phyloP scores from a whole-genome alignment of 192 early-diverging fungal species.

The Backusella tarrabulga region DNA sequence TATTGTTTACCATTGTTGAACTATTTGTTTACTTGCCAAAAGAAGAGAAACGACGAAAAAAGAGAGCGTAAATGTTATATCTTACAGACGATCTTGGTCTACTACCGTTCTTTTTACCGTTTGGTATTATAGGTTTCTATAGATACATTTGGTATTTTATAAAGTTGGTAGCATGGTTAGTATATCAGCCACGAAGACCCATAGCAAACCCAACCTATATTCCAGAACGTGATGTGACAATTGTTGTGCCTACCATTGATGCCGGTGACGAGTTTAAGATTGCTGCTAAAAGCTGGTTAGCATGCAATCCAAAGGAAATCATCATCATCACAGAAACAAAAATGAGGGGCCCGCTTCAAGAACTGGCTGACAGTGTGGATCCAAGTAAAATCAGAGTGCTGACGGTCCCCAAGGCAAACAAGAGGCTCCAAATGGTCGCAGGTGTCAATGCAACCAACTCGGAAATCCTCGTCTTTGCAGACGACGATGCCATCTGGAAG shows the following conservation, averaged over 20 bases:
- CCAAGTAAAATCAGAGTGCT: slow-evolving; percentile 52
- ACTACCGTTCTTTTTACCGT: slow-evolving; percentile 65
- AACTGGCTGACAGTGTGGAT: slow-evolving; percentile 58
- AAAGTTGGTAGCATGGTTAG: slow-evolving; percentile 59
- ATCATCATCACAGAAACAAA: slow-evolving; percentile 66
- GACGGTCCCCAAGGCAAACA: slow-evolving; percentile 60
- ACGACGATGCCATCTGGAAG: slow-evolving; percentile 74
- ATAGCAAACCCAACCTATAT: slow-evolving; percentile 55
- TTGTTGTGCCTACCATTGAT: slow-evolving; percentile 76
- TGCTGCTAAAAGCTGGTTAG: slow-evolving; percentile 63
- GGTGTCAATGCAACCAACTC: slow-evolving; percentile 63
- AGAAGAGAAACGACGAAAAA: no score
- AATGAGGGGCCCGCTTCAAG: slow-evolving; percentile 51
- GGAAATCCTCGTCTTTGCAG: slow-evolving; percentile 65
- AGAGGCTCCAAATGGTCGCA: slow-evolving; percentile 68
- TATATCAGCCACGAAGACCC: slow-evolving; percentile 62
- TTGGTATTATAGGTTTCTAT: slow-evolving; percentile 72
- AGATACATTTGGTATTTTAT: slow-evolving; percentile 70
- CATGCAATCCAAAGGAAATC: slow-evolving; percentile 63
- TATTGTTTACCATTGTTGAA: not conserved
- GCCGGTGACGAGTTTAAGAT: slow-evolving; percentile 72
- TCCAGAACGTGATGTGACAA: slow-evolving; percentile 62
- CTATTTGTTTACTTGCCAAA: not conserved
- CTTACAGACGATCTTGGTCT: slow-evolving; percentile 58
- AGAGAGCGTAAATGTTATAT: slow-evolving; percentile 52